Evolutionary conservation across 192 early-diverging fungal species (phyloP).

Genomic region (Coemansia asiatica): DNA sequence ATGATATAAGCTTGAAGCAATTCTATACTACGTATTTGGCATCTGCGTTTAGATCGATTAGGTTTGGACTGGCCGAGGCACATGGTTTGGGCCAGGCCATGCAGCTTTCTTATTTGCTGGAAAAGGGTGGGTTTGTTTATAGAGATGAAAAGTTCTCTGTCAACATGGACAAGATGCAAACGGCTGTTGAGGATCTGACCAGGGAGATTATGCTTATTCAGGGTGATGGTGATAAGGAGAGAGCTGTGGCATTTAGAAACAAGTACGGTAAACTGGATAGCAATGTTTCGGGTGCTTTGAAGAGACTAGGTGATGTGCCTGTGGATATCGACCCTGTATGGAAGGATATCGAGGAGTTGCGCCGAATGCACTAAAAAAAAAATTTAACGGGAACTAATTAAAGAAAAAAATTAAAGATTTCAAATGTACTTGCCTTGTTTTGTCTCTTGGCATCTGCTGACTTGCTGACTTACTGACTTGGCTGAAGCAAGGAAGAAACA

Average conservation of each 20-base stretch:
- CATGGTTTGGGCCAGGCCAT: constrained; percentile 73
- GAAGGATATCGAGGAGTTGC: constrained; percentile 37
- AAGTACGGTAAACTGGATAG: constrained; percentile 57
- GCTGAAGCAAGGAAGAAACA: too few species aligned
- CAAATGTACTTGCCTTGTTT: neutral
- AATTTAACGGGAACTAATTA: neutral
- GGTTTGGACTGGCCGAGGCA: constrained; percentile 70
- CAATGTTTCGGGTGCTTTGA: constrained; percentile 57
- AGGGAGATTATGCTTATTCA: constrained; percentile 68
- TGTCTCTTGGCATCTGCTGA: too few species aligned
- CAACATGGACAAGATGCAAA: constrained; percentile 58
- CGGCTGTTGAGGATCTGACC: constrained; percentile 62
- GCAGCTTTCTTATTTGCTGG: constrained; percentile 68
- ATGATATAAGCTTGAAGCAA: constrained; percentile 58
- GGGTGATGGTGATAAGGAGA: constrained; percentile 66
- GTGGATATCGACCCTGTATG: constrained; percentile 54
- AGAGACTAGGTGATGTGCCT: constrained; percentile 55
- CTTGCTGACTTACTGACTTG: too few species aligned
- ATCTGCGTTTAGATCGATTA: constrained; percentile 68
- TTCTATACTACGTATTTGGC: constrained; percentile 76
- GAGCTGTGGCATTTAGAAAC: constrained; percentile 60
- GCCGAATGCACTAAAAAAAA: neutral
- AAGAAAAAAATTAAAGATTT: neutral
- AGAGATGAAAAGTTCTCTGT: constrained; percentile 58
- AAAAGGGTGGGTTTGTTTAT: constrained; percentile 64